Evolutionary conservation across 129 eudicot species (phyloP).

Genomic region (Solidago caesia): DNA sequence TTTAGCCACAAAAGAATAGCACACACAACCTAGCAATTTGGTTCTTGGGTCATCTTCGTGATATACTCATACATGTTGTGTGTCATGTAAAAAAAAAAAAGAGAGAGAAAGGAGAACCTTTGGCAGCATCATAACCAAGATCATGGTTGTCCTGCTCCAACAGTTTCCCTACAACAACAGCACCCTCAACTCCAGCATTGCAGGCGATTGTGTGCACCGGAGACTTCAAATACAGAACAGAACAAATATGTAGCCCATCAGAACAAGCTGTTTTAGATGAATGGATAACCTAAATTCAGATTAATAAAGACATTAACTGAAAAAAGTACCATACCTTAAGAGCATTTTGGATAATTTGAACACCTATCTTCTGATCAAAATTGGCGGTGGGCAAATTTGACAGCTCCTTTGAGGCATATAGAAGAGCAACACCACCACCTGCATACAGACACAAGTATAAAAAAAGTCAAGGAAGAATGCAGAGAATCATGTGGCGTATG

Average conservation of each 20-base stretch:
- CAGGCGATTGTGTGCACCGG: slow-evolving; percentile 42
- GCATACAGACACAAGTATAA: background rate
- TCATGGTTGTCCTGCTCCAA: slow-evolving; percentile 51
- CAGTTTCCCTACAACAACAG: slow-evolving; percentile 51
- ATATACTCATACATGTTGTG: too few species aligned
- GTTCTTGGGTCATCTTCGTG: background rate
- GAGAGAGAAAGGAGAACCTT: slow-evolving; percentile 17
- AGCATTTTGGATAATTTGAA: slow-evolving; percentile 56
- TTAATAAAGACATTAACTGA: background rate
- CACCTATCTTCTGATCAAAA: slow-evolving; percentile 52
- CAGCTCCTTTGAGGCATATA: slow-evolving; percentile 51
- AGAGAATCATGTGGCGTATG: background rate
- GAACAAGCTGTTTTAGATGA: background rate
- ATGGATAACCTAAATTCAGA: background rate
- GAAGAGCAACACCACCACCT: slow-evolving; percentile 65
- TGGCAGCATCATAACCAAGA: slow-evolving; percentile 65
- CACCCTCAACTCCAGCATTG: slow-evolving; percentile 58
- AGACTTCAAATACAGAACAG: background rate
- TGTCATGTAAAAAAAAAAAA: too few species aligned
- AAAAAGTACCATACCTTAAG: slow-evolving; percentile 29
- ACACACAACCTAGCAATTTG: background rate
- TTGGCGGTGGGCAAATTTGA: slow-evolving; percentile 42
- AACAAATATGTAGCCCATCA: too few species aligned
- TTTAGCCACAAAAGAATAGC: background rate
- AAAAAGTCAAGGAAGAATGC: background rate